Percentiles rank a stretch among this genome's conserved stretches.
phyloP scores from a whole-genome alignment of 768 basidiomycete species.

The Imleria badia region DNA sequence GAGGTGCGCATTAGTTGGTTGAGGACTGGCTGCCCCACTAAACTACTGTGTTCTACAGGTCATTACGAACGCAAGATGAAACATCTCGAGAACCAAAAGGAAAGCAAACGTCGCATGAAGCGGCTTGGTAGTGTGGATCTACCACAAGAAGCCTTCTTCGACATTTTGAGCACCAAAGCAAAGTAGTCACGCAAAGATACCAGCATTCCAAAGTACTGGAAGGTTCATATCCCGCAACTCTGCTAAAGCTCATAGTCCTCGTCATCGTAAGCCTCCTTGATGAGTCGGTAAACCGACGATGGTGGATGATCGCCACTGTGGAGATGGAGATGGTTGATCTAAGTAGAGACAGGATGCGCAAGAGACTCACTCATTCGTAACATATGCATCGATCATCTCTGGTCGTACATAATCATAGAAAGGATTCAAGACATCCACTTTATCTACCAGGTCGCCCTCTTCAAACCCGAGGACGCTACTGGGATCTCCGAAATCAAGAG shows the following conservation, averaged over 20 bases:
- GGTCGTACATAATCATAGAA: slow-evolving; percentile 95
- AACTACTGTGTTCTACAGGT: slow-evolving; percentile 39
- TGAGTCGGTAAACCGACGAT: slow-evolving; percentile 85
- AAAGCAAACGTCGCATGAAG: slow-evolving; percentile 88
- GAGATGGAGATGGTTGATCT: slow-evolving; percentile 7
- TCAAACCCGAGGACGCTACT: slow-evolving; percentile 70
- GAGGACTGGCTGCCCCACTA: neutral
- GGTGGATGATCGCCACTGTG: slow-evolving; percentile 93
- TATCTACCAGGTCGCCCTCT: slow-evolving; percentile 76
- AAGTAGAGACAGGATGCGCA: slow-evolving; percentile 4
- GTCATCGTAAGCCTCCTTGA: slow-evolving; percentile 95
- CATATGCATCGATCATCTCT: slow-evolving; percentile 89
- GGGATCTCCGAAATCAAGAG: slow-evolving; percentile 74
- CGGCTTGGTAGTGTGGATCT: slow-evolving; percentile 84
- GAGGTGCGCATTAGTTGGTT: slow-evolving; percentile 47
- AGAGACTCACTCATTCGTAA: slow-evolving; percentile 90
- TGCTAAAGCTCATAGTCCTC: slow-evolving; percentile 75
- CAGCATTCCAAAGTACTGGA: neutral
- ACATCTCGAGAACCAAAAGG: slow-evolving; percentile 87
- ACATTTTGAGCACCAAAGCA: slow-evolving; percentile 69
- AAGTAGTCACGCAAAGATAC: slow-evolving; percentile 13
- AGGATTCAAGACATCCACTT: slow-evolving; percentile 93
- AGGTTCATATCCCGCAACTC: neutral
- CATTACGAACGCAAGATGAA: slow-evolving; percentile 94
- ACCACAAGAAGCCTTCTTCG: slow-evolving; percentile 95